phyloP scores from a whole-genome alignment of 306 rosid species.

The Cyclanthera cordifolia region DNA sequence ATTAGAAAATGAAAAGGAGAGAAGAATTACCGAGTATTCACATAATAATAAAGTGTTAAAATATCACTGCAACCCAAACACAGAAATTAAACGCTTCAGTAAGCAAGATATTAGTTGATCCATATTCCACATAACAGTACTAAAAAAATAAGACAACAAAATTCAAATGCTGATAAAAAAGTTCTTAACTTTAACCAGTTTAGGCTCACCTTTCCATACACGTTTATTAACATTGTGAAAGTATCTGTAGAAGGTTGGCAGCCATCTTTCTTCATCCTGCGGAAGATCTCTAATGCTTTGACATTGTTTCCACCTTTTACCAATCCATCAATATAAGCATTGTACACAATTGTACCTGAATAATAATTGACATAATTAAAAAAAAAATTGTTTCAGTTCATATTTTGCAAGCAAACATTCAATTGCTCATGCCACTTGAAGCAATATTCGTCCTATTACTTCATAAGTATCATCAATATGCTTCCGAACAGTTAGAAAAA shows the following conservation, averaged over 20 bases:
- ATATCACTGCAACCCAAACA: not conserved
- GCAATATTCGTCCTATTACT: not conserved
- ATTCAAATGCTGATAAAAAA: not conserved
- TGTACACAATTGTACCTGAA: constrained; percentile 65
- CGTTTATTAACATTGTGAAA: constrained; percentile 67
- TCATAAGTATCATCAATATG: not conserved
- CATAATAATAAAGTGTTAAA: not conserved
- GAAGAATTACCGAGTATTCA: not conserved
- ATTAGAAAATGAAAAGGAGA: constrained; percentile 2
- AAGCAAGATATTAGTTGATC: not conserved
- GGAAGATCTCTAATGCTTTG: constrained; percentile 70
- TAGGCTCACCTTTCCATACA: constrained; percentile 66
- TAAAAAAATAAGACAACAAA: not conserved
- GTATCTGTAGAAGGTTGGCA: constrained; percentile 62
- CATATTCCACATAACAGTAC: not conserved
- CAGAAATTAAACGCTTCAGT: not conserved
- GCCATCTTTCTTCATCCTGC: constrained; percentile 67
- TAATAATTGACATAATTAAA: not conserved
- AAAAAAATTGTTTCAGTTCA: not conserved
- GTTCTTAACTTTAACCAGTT: constrained; percentile 1
- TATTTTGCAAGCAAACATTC: not conserved
- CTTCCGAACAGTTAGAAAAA: not conserved
- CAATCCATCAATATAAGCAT: constrained; percentile 78
- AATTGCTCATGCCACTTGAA: not conserved
- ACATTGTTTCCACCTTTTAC: constrained; percentile 53